Evolutionary conservation across 495 filamentous ascomycete species (phyloP).

Genomic region (Letharia columbiana): DNA sequence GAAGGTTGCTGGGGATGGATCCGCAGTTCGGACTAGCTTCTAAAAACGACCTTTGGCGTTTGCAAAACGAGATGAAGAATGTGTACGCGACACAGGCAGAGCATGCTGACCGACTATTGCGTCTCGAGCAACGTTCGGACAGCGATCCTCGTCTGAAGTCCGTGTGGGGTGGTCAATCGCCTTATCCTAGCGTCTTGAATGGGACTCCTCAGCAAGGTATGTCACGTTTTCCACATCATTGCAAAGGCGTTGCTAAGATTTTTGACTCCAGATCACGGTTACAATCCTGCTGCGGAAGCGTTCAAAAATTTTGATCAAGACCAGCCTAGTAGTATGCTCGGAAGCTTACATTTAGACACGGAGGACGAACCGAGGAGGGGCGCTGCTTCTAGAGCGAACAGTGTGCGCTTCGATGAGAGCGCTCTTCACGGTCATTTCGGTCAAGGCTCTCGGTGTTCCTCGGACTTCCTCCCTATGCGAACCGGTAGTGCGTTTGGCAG

Average conservation of each 20-base stretch:
- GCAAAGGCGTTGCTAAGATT: slow-evolving; percentile 18
- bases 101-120: slow-evolving; percentile 69
- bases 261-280: slow-evolving; percentile 52
- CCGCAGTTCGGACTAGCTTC: slow-evolving; percentile 55
- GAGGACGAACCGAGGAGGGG: slow-evolving; percentile 91
- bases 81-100: slow-evolving; percentile 68
- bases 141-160: slow-evolving; percentile 75
- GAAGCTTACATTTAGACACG: slow-evolving; percentile 68
- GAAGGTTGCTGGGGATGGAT: slow-evolving; percentile 45
- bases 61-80: slow-evolving; percentile 80
- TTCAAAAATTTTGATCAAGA: slow-evolving; percentile 83
- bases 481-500: slow-evolving; percentile 75
- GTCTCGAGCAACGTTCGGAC: slow-evolving; percentile 75
- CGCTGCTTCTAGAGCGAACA: slow-evolving; percentile 79
- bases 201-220: slow-evolving; percentile 70
- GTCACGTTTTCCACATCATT: slow-evolving; percentile 7
- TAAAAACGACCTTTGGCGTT: slow-evolving; percentile 73
- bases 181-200: slow-evolving; percentile 64
- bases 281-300: slow-evolving; percentile 63
- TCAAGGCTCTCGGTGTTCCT: slow-evolving; percentile 67
- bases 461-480: slow-evolving; percentile 68
- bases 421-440: slow-evolving; percentile 86
- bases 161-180: slow-evolving; percentile 72
- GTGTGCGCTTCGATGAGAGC: slow-evolving; percentile 97
- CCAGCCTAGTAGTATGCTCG: slow-evolving; percentile 59